phyloP scores from a whole-genome alignment of 2,329 filamentous ascomycete genomes.

The Pseudohalonectria lignicola region DNA sequence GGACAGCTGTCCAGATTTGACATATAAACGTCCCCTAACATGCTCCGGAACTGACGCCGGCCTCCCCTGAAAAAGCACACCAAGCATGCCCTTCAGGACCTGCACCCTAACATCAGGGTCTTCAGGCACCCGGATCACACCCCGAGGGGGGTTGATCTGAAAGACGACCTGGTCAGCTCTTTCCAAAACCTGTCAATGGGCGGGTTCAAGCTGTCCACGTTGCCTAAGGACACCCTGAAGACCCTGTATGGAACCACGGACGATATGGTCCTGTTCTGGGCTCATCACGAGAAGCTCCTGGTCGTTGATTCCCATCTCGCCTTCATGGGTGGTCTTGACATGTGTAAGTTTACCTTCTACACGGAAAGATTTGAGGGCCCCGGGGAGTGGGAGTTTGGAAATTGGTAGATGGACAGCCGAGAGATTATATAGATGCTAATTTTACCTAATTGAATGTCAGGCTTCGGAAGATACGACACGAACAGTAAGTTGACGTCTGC shows the following conservation, averaged over 20 bases:
- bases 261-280: constrained; percentile 80
- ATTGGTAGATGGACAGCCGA: background rate
- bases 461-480: constrained; percentile 82
- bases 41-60: too few relatives aligned
- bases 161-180: constrained; percentile 56
- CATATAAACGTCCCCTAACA: background rate
- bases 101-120: constrained; percentile 77
- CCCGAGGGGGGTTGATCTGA: constrained; percentile 58
- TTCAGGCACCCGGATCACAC: constrained; percentile 86
- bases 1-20: constrained; percentile 16
- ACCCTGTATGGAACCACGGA: constrained; percentile 73
- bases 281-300: constrained; percentile 86
- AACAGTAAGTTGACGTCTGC: constrained; percentile 43
- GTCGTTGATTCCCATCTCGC: constrained; percentile 67
- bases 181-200: constrained; percentile 33
- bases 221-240: constrained; percentile 64
- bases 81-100: constrained; percentile 62
- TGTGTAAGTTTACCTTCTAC: constrained; percentile 40
- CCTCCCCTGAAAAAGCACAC: constrained; percentile 66
- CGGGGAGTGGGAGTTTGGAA: too few relatives aligned
- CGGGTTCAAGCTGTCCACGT: constrained; percentile 46
- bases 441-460: constrained; percentile 21
- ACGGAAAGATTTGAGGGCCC: too few relatives aligned
- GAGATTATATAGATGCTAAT: background rate
- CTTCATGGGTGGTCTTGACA: constrained; percentile 86